These are phyloP conservation scores for Cytospora paraplurivora DNA, from an alignment of 2,329 filamentous ascomycete genomes.

Conservation along the genomic window DNA sequence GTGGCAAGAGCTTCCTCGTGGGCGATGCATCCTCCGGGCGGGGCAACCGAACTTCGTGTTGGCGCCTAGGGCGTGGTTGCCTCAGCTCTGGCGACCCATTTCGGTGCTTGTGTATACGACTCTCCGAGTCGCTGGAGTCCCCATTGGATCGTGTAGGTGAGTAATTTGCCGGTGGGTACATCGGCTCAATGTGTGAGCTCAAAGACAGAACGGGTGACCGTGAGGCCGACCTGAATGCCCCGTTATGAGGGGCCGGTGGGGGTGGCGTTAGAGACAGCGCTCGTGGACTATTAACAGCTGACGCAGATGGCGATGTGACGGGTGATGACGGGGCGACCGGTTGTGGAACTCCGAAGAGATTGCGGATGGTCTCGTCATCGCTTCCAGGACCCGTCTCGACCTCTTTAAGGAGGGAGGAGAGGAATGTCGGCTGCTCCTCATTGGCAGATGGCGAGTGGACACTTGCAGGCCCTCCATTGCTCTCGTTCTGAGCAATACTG, in stretches of 20 bases:
- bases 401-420: conserved; percentile 85
- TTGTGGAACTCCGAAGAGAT: conserved; percentile 42
- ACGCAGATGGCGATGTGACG: conserved; percentile 64
- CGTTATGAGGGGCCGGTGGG: conserved; percentile 48
- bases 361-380: conserved; percentile 56
- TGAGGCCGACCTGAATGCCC: conserved; percentile 59
- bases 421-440: conserved; percentile 70
- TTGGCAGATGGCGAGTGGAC: conserved; percentile 38
- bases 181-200: conserved; percentile 71
- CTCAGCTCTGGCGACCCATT: conserved; percentile 49
- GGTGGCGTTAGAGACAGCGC: conserved; percentile 70
- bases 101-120: conserved; percentile 29
- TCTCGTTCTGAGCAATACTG: conserved; percentile 26
- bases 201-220: conserved; percentile 62
- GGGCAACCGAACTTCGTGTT: conserved; percentile 44
- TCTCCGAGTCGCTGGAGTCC: conserved; percentile 51
- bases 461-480: conserved; percentile 25
- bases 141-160: conserved; percentile 57
- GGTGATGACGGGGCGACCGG: conserved; percentile 38
- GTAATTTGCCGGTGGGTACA: conserved; percentile 74
- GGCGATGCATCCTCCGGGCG: conserved; percentile 70
- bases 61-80: conserved; percentile 54
- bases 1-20: conserved; percentile 65
- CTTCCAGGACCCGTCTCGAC: conserved; percentile 69
- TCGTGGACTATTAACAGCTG: conserved; percentile 67